phyloP scores from a whole-genome alignment of 257 asterid genomes.

The Cordia subcordata region DNA sequence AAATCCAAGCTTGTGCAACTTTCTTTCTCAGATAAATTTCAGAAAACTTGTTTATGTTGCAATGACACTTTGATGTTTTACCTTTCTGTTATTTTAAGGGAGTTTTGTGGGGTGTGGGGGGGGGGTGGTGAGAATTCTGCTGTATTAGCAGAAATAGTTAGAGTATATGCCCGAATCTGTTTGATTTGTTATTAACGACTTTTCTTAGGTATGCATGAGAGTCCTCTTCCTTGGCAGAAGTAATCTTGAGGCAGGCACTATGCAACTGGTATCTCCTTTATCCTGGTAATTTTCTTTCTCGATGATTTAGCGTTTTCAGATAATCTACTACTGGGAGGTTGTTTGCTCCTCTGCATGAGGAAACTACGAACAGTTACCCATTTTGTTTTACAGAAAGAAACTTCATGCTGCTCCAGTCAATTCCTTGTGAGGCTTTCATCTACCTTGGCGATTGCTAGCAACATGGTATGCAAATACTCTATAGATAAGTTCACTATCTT shows the following conservation, averaged over 20 bases:
- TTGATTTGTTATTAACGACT: not conserved
- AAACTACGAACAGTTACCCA: not conserved
- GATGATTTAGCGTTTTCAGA: slow-evolving; percentile 13
- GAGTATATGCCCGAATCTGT: not conserved
- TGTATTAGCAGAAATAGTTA: too few species aligned
- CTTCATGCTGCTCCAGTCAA: slow-evolving; percentile 50
- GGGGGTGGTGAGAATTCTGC: too few species aligned
- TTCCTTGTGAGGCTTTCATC: slow-evolving; percentile 76
- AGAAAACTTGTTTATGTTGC: too few species aligned
- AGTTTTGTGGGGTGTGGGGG: too few species aligned
- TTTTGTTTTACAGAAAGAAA: slow-evolving; percentile 41
- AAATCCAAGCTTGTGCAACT: slow-evolving; percentile 5
- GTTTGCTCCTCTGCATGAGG: not conserved
- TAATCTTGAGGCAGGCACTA: slow-evolving; percentile 33
- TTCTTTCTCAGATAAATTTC: not conserved
- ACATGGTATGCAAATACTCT: slow-evolving; percentile 55
- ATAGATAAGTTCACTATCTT: not conserved
- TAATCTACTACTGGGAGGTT: not conserved
- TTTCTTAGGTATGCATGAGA: slow-evolving; percentile 52
- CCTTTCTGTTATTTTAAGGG: not conserved
- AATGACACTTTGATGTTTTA: too few species aligned
- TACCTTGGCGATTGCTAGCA: slow-evolving; percentile 52
- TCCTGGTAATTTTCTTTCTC: slow-evolving; percentile 32
- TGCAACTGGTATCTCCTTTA: slow-evolving; percentile 63
- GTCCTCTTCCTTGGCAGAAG: slow-evolving; percentile 45